A percentile compares a stretch with the other conserved stretches of the same genome.
Evolutionary conservation across 2,329 filamentous ascomycete genomes (phyloP).

Genomic region (Aspergillus bombycis): DNA sequence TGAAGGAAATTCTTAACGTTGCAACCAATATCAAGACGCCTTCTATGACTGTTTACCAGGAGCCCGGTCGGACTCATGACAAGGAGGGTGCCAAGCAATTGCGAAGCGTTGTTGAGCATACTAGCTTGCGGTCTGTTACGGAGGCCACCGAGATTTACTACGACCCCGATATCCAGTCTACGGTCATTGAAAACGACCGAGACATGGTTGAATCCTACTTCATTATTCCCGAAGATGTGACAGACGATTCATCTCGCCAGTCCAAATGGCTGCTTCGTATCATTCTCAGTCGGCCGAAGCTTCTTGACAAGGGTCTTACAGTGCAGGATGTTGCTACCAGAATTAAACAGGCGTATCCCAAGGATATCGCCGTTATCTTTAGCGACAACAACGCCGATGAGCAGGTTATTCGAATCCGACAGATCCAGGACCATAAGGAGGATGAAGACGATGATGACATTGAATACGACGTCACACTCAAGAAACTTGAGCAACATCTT

Average conservation of each 20-base stretch:
- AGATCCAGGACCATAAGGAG: slow-evolving; percentile 69
- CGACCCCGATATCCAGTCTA: slow-evolving; percentile 84
- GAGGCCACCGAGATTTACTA: slow-evolving; percentile 96
- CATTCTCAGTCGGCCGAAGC: slow-evolving; percentile 86
- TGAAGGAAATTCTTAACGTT: slow-evolving; percentile 99
- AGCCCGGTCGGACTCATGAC: slow-evolving; percentile 60
- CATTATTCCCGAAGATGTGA: slow-evolving; percentile 84
- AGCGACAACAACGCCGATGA: slow-evolving; percentile 97
- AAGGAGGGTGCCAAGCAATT: slow-evolving; percentile 83
- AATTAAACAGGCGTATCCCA: slow-evolving; percentile 86
- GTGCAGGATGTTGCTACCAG: slow-evolving; percentile 88
- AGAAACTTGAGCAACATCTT: slow-evolving; percentile 87
- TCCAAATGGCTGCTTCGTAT: slow-evolving; percentile 96
- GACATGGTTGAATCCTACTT: slow-evolving; percentile 98
- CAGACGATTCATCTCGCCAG: slow-evolving; percentile 64
- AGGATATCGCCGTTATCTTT: slow-evolving; percentile 88
- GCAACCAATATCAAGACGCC: slow-evolving; percentile 98
- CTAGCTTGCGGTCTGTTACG: slow-evolving; percentile 87
- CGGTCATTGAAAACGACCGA: slow-evolving; percentile 81
- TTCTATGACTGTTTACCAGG: slow-evolving; percentile 89
- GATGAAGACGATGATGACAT: slow-evolving; percentile 74
- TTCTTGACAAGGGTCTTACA: slow-evolving; percentile 86
- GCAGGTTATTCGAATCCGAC: slow-evolving; percentile 89
- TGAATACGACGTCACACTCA: slow-evolving; percentile 90
- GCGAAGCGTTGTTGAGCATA: slow-evolving; percentile 90